A percentile compares a stretch with the other conserved stretches of the same genome.
phyloP scores from a whole-genome alignment of 345 rosid species.

The Euphorbia peplus region DNA sequence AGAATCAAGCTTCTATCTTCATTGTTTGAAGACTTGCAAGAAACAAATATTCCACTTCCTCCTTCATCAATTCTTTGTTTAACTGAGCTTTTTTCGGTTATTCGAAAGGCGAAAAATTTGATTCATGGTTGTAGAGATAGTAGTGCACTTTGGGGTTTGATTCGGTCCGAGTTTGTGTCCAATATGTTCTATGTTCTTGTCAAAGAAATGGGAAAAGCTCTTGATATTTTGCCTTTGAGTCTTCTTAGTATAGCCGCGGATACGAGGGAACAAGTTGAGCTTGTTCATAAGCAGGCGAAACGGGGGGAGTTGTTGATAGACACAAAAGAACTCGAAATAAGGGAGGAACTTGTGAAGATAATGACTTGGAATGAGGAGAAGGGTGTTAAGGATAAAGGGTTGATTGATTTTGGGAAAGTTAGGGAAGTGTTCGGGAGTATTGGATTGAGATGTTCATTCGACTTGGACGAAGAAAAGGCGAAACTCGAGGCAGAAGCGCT shows the following conservation, averaged over 20 bases:
- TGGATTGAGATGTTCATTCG: conserved; percentile 40
- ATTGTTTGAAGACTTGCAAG: conserved; percentile 54
- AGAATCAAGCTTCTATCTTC: conserved; percentile 54
- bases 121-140: conserved; percentile 48
- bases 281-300: conserved; percentile 58
- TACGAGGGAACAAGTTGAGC: conserved; percentile 63
- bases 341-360: conserved; percentile 41
- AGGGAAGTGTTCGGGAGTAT: conserved; percentile 40
- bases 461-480: conserved; percentile 48
- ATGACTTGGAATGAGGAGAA: conserved; percentile 42
- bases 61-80: conserved; percentile 58
- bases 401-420: conserved; percentile 29
- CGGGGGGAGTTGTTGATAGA: conserved; percentile 47
- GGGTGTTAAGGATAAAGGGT: conserved; percentile 36
- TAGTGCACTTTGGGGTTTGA: conserved; percentile 50
- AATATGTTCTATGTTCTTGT: conserved; percentile 46
- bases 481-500: conserved; percentile 52
- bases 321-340: conserved; percentile 39
- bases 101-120: conserved; percentile 39
- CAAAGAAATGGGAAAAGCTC: conserved; percentile 64
- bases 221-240: conserved; percentile 62
- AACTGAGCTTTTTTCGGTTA: conserved; percentile 54
- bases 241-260: conserved; percentile 45
- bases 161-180: conserved; percentile 40
- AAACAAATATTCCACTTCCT: conserved; percentile 36